Conservation (phyloP, 305 asterid genomes). For the Fraxinus latifolia region DNA sequence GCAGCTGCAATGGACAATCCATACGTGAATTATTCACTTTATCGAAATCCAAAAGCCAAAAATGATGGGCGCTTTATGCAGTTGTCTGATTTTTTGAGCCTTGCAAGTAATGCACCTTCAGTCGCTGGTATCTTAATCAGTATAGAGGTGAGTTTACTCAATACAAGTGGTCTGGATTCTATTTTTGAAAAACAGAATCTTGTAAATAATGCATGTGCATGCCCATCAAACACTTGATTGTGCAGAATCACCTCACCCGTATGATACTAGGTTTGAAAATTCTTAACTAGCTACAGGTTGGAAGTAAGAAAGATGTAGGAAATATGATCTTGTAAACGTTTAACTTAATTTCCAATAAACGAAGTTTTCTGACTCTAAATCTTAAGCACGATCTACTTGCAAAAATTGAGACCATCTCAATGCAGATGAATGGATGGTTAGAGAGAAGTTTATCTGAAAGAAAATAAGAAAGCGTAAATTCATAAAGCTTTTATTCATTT, state of each 20-base stretch:
- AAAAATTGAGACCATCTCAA: background rate
- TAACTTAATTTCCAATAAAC: background rate
- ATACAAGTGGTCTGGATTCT: conserved; percentile 6
- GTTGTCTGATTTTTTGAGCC: conserved; percentile 61
- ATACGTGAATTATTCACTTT: conserved; percentile 30
- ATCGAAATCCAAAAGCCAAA: conserved; percentile 54
- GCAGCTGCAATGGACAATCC: conserved; percentile 66
- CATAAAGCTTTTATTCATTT: background rate
- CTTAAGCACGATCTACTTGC: background rate
- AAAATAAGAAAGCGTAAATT: background rate
- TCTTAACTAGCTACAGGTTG: background rate
- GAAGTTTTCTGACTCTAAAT: background rate
- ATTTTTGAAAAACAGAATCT: background rate
- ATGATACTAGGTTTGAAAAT: background rate
- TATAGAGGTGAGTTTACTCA: conserved; percentile 61
- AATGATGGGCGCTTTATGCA: conserved; percentile 47
- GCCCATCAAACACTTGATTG: background rate
- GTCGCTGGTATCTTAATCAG: conserved; percentile 71
- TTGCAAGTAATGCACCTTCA: conserved; percentile 57
- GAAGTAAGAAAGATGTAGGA: background rate
- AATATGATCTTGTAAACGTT: background rate
- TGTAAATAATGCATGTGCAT: background rate
- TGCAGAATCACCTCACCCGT: background rate
- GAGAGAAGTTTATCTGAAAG: background rate
- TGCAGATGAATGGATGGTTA: background rate